Base-by-base conservation (phyloP, 2,329 filamentous ascomycete genomes). In the Penicillium expansum region DNA sequence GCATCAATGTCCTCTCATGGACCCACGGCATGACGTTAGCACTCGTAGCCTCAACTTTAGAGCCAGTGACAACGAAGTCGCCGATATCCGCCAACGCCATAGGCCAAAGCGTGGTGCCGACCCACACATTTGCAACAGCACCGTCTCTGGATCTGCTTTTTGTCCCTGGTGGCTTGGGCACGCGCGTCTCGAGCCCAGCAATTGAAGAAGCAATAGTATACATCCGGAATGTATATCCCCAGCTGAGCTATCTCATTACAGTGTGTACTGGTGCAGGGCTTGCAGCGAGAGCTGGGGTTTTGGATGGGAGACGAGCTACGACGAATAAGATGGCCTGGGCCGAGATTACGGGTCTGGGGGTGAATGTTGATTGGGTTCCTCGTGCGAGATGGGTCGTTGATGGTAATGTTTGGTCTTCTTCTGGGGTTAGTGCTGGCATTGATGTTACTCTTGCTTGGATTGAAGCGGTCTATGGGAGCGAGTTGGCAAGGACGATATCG, bases 211-310 rank as follows among this genome's bases (percentile, higher is more conserved):
- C 79, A 0, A 69, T 82, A 2, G 71, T 78, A 2, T 86, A 79
- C 59, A 69, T 85, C 41, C 64, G 67, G 29, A 68, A 69, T 1
- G 66, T 70, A n/a, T 83, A 77, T 63, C 78, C 81, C 0, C 71
- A 70, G 4, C 67, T 87, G 24, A 73, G 80, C 60, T 82, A 83
- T 61, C 65, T 88, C 13, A 76, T 90, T 42, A 87, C 86, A 0
- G 79, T 90, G 1, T 90, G 88, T 70, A 90, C 86, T 1, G 87
- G 87, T 0, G 78, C 83, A 5, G 80, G 80, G 3, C 70, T 88
- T 5, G 77, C 83, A 0, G 86, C 86, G 0, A 73, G 76, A 42
- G 76, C 85, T 0, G 86, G 87, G 0, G 70, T 88, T 2, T 69
- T 91, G 30, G 80, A 89, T 58, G 83, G 84, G 0, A 77, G 74